Evolutionary conservation across 306 rosid species (phyloP), one percentile per base, ranked within the genome.

Genomic region (Cajanus cajan): DNA sequence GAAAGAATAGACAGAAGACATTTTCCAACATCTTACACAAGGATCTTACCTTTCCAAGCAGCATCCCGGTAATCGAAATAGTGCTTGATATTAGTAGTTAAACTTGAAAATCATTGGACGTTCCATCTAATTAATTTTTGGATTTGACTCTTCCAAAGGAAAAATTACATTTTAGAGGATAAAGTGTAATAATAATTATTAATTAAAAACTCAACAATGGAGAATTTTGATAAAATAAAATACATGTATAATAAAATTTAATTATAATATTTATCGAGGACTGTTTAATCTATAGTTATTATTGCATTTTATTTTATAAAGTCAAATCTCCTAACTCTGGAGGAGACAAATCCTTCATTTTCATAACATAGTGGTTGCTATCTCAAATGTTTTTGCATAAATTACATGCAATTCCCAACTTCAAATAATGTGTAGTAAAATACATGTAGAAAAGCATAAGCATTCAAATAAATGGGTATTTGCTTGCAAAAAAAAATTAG

Each of bases 11-110:
- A 78, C 92, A 90, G 84, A 91, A 85, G 84, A 92, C 98, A 74
- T 95, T 92, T 76, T 76, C 97, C 77, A 95, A 95, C 76, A 86
- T 95, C 84, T 86, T 95, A 75, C 86, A 87, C 89, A 95, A 95
- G 86, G 98, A 95, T 78, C 95, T 95, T 34, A 95, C 98, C 81
- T 95, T 95, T 68, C 97, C 98, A 31, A 84, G 96, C 83, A 92
- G 98, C 80, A 89, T 92, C 77, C 89, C 89, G 91, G 98, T 91
- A 91, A 81, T 40, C 18, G 10, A 50, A 65, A 15, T 25, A 21
- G 67, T 78, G 31, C 69, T 45, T 33, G 1, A 21, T 68, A 40
- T 43, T 55, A 41, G 6, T 41, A 37, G 59, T 57, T 57, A 9
- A 57, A 25, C 16, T 16, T 15, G 16, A 63, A 36, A 71, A 44